A percentile compares a stretch with the other conserved stretches of the same genome.
Evolutionary conservation across 1,284 basidiomycete genomes (phyloP).

Genomic region (Leccinum huronense): DNA sequence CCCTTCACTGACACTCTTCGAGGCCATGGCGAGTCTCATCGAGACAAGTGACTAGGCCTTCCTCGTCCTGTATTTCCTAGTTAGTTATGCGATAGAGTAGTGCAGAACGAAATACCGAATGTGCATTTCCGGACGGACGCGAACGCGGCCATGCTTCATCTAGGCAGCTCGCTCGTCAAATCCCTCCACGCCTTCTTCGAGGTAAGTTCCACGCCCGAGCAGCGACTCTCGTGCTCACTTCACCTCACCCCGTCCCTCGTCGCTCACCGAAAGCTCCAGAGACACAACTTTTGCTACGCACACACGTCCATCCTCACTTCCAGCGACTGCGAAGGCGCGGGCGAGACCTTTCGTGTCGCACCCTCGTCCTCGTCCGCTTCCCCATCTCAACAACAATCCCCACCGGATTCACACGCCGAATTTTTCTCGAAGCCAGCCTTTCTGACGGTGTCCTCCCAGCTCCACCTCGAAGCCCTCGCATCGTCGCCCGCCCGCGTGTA

Average conservation of each 20-base stretch:
- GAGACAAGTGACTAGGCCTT: conserved; percentile 94
- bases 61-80: conserved; percentile 56
- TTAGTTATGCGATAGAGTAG: conserved; percentile 8
- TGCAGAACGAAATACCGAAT: conserved; percentile 13
- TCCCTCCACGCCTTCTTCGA: conserved; percentile 65
- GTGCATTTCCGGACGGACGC: conserved; percentile 64
- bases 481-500: conserved; percentile 81
- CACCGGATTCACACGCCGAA: conserved; percentile 36
- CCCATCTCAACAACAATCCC: conserved; percentile 10
- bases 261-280: conserved; percentile 30
- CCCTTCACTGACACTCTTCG: conserved; percentile 93
- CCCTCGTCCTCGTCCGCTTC: conserved; percentile 27
- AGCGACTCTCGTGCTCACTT: neutral
- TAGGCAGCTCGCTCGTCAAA: conserved; percentile 60
- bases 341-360: conserved; percentile 83
- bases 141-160: conserved; percentile 70
- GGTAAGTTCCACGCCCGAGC: conserved; percentile 41
- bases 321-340: conserved; percentile 97
- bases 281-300: conserved; percentile 74
- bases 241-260: conserved; percentile 3
- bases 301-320: conserved; percentile 89
- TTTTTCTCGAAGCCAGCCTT: conserved; percentile 79
- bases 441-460: conserved; percentile 92
- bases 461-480: conserved; percentile 91
- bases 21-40: conserved; percentile 97